These are phyloP conservation scores for Penicillium sp. DNA, from an alignment of 2,329 filamentous ascomycete genomes.

Conservation along the genomic window DNA sequence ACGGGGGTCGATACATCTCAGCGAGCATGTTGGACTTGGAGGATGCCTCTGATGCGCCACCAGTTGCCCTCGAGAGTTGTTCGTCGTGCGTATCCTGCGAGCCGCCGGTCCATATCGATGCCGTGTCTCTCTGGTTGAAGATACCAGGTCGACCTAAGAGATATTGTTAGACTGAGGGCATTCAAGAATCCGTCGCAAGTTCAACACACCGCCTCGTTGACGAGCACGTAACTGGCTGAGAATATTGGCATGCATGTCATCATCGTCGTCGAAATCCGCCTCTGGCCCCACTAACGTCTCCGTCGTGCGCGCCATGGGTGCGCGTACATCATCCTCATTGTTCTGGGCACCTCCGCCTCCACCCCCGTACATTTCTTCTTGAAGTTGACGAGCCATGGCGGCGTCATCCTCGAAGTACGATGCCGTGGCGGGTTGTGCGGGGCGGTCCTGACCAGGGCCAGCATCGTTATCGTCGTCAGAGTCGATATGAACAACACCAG, in stretches of 20 bases:
- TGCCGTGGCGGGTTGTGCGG: slow-evolving; percentile 38
- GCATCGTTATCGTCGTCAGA: slow-evolving; percentile 75
- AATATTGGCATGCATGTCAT: slow-evolving; percentile 60
- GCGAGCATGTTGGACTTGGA: slow-evolving; percentile 76
- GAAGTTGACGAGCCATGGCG: slow-evolving; percentile 84
- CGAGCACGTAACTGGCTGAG: slow-evolving; percentile 62
- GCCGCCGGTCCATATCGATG: slow-evolving; percentile 60
- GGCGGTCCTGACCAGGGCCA: slow-evolving; percentile 40
- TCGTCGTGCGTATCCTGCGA: slow-evolving; percentile 50
- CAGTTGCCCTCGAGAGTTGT: slow-evolving; percentile 60
- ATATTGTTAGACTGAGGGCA: slow-evolving; percentile 2
- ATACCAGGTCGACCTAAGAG: slow-evolving; percentile 56
- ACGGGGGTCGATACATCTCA: slow-evolving; percentile 88
- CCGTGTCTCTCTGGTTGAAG: slow-evolving; percentile 63
- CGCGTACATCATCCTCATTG: slow-evolving; percentile 66
- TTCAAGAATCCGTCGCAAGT: neutral
- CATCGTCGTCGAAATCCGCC: slow-evolving; percentile 54
- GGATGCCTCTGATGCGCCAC: slow-evolving; percentile 63
- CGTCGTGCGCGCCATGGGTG: slow-evolving; percentile 85
- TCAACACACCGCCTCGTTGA: slow-evolving; percentile 36
- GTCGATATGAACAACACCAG: slow-evolving; percentile 70
- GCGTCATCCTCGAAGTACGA: slow-evolving; percentile 79
- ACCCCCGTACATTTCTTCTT: slow-evolving; percentile 82
- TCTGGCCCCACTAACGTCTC: slow-evolving; percentile 83
- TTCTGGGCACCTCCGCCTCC: slow-evolving; percentile 33